Evolutionary conservation across 169 alveolate species (phyloP).

Genomic region (Cryptosporidium ryanae): DNA sequence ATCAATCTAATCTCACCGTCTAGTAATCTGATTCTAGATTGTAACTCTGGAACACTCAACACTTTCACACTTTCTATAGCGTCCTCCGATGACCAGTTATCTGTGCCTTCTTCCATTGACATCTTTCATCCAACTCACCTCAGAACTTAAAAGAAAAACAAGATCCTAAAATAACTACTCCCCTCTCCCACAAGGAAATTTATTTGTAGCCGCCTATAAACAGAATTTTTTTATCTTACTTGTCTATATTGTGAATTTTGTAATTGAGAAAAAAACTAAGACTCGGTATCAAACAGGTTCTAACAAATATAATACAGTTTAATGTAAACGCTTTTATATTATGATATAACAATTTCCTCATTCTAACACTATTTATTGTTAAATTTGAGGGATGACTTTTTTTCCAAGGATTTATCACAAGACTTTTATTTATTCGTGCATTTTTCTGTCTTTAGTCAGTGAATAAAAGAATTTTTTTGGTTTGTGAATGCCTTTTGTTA

Average conservation of each 20-base stretch:
- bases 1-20: constrained; percentile 85
- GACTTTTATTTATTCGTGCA: too few species aligned
- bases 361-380: too few species aligned
- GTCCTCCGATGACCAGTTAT: constrained; percentile 71
- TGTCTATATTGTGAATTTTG: neutral
- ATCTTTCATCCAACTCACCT: constrained; percentile 1
- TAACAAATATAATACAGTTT: too few species aligned
- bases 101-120: constrained; percentile 32
- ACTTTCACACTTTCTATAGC: constrained; percentile 60
- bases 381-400: too few species aligned
- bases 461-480: too few species aligned
- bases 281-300: too few species aligned
- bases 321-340: too few species aligned
- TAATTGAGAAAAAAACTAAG: neutral
- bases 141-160: neutral
- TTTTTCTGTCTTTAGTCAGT: too few species aligned
- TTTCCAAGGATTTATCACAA: too few species aligned
- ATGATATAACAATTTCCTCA: too few species aligned
- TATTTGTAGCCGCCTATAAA: constrained; percentile 37
- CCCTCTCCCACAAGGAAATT: constrained; percentile 32
- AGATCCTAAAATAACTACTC: neutral
- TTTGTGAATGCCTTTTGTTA: too few species aligned
- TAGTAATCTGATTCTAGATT: constrained; percentile 39
- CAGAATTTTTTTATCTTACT: neutral
- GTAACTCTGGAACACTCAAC: constrained; percentile 45